Conservation (phyloP, 2,329 filamentous ascomycete genomes). For the Delphinella strobiligena region DNA sequence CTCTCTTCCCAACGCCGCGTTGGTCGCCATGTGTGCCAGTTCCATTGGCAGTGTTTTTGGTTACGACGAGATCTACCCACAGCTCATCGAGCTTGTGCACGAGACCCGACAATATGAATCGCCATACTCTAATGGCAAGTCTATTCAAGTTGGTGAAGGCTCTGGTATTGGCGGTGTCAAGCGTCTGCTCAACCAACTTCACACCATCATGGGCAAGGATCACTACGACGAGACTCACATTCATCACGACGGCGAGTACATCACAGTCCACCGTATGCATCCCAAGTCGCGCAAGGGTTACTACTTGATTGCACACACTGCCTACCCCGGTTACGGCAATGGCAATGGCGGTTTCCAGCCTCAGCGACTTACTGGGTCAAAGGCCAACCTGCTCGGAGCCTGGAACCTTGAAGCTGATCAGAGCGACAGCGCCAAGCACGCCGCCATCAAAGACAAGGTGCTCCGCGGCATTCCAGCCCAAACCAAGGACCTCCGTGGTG, state of each 20-base stretch:
- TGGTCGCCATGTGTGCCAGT: constrained; percentile 92
- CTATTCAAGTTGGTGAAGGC: constrained; percentile 54
- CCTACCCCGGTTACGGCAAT: constrained; percentile 81
- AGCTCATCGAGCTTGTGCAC: constrained; percentile 81
- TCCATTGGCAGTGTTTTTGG: constrained; percentile 95
- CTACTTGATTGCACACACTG: constrained; percentile 91
- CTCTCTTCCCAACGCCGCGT: constrained; percentile 82
- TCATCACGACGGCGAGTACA: constrained; percentile 90
- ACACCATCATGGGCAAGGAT: constrained; percentile 89
- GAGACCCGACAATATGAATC: constrained; percentile 79
- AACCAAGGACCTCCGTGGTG: constrained; percentile 60
- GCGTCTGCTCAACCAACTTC: constrained; percentile 87
- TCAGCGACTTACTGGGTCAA: constrained; percentile 71
- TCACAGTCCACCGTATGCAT: constrained; percentile 91
- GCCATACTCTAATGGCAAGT: constrained; percentile 49
- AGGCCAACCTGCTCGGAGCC: constrained; percentile 72
- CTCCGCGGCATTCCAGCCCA: constrained; percentile 76
- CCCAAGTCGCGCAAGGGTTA: constrained; percentile 86
- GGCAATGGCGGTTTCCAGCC: constrained; percentile 70
- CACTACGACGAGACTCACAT: constrained; percentile 92
- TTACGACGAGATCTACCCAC: constrained; percentile 92
- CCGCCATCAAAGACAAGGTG: constrained; percentile 55
- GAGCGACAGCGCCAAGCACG: constrained; percentile 54
- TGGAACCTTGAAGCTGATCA: constrained; percentile 87
- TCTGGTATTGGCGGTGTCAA: constrained; percentile 84